Percentiles rank a stretch among this genome's conserved stretches.
These are phyloP conservation scores for Eucalyptus cloeziana DNA, from an alignment of 345 rosid genomes.

Conservation along the genomic window DNA sequence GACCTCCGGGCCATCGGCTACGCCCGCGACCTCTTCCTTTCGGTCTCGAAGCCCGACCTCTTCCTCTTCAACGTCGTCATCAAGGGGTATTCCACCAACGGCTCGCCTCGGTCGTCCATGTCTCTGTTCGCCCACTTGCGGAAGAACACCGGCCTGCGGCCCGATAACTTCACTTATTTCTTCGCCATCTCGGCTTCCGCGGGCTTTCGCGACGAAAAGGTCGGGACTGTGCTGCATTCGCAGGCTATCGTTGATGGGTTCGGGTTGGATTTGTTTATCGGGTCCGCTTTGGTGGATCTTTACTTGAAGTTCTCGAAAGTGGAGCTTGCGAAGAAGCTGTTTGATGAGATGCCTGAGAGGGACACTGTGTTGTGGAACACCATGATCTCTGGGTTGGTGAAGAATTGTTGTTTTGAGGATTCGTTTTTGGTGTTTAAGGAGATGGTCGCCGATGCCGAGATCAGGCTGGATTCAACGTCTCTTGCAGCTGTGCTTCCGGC, in stretches of 20 bases:
- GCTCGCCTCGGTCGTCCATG: slow-evolving; percentile 28
- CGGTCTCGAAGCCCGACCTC: slow-evolving; percentile 47
- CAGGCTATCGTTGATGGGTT: slow-evolving; percentile 42
- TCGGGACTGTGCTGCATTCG: slow-evolving; percentile 39
- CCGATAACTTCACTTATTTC: slow-evolving; percentile 48
- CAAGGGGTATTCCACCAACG: slow-evolving; percentile 35
- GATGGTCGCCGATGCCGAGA: slow-evolving; percentile 24
- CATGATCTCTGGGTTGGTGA: slow-evolving; percentile 46
- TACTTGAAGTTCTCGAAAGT: slow-evolving; percentile 33
- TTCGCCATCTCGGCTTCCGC: slow-evolving; percentile 45
- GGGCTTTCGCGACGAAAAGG: slow-evolving; percentile 9
- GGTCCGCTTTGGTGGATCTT: slow-evolving; percentile 45
- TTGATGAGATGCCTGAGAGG: slow-evolving; percentile 46
- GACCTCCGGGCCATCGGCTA: slow-evolving; percentile 35
- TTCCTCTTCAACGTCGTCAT: slow-evolving; percentile 72
- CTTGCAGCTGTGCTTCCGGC: slow-evolving; percentile 59
- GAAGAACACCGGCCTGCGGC: slow-evolving; percentile 23
- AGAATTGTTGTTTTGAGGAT: slow-evolving; percentile 35
- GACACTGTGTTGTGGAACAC: slow-evolving; percentile 64
- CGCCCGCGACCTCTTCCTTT: slow-evolving; percentile 42
- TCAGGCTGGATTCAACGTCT: slow-evolving; percentile 33
- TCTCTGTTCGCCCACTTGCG: slow-evolving; percentile 33
- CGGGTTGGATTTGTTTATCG: slow-evolving; percentile 43
- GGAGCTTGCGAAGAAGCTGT: slow-evolving; percentile 33
- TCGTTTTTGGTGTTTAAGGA: slow-evolving; percentile 29